Conservation (phyloP, 1,284 basidiomycete genomes). For the Rhodofomes roseus region DNA sequence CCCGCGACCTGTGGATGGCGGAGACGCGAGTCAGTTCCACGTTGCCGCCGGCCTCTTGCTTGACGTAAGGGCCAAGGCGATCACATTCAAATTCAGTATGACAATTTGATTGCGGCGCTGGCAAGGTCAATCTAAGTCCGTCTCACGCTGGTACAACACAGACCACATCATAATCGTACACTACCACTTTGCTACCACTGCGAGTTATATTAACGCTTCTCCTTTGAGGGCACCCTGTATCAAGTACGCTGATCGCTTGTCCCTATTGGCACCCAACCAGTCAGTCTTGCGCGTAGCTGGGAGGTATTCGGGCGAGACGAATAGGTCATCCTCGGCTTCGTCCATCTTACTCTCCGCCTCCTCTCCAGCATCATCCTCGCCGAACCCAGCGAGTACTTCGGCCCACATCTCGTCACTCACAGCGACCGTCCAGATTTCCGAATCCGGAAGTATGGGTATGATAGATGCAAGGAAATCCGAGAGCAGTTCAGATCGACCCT, state of each 20-base stretch:
- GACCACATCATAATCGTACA: not conserved
- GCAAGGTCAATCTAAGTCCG: too few relatives aligned
- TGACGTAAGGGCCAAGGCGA: not conserved
- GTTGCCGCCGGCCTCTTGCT: not conserved
- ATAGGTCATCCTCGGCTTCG: conserved; percentile 42
- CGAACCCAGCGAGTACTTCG: conserved; percentile 72
- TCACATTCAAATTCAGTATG: not conserved
- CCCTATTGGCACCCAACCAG: conserved; percentile 72
- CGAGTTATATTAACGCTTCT: conserved; percentile 51
- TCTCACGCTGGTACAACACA: too few relatives aligned
- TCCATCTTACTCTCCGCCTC: conserved; percentile 19
- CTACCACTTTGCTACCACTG: not conserved
- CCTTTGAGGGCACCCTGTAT: conserved; percentile 70
- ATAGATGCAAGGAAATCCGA: conserved; percentile 70
- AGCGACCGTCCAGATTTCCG: conserved; percentile 68
- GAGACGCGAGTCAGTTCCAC: not conserved
- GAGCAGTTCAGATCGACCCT: conserved; percentile 65
- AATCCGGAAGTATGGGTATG: conserved; percentile 64
- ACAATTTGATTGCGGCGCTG: not conserved
- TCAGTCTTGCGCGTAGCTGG: conserved; percentile 48
- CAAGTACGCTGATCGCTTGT: conserved; percentile 70
- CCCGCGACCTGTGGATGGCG: not conserved
- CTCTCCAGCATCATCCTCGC: conserved; percentile 46
- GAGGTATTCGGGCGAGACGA: conserved; percentile 49
- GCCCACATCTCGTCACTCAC: conserved; percentile 74